These are phyloP conservation scores for Backusella macrospora DNA, from an alignment of 192 early-diverging fungal genomes.

Conservation along the genomic window DNA sequence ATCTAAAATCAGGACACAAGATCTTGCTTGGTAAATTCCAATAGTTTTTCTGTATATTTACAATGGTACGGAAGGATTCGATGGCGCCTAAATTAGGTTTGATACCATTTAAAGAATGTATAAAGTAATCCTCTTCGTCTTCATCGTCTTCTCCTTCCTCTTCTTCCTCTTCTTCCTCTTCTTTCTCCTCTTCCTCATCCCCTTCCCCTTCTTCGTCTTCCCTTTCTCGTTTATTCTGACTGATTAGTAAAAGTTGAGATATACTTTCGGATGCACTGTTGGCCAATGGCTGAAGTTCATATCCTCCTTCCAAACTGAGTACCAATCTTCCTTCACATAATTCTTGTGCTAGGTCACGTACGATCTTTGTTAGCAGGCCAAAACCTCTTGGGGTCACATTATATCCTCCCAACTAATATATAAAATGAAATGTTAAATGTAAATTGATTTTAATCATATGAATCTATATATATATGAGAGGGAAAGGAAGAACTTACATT, in stretches of 20 bases:
- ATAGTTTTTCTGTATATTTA: conserved; percentile 46
- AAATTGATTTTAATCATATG: neutral
- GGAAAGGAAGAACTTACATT: conserved; percentile 42
- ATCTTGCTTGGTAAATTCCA: conserved; percentile 52
- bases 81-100: conserved; percentile 52
- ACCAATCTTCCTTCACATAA: conserved; percentile 60
- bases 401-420: conserved; percentile 63
- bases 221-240: conserved; percentile 26
- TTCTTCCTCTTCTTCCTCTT: too few species aligned
- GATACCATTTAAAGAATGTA: conserved; percentile 48
- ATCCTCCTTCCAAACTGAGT: conserved; percentile 65
- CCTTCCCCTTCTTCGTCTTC: too few species aligned
- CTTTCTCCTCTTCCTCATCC: too few species aligned
- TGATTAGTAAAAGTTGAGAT: conserved; percentile 36
- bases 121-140: conserved; percentile 40
- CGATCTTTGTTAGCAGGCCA: conserved; percentile 65
- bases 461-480: too few species aligned
- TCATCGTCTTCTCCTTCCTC: conserved; percentile 8
- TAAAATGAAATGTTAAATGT: neutral
- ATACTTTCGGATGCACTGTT: conserved; percentile 45
- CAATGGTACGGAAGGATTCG: conserved; percentile 40
- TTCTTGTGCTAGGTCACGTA: conserved; percentile 59
- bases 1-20: conserved; percentile 43
- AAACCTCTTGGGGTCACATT: conserved; percentile 67
- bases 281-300: conserved; percentile 51